These are phyloP conservation scores for Guyanaporus albipodus DNA, from an alignment of 768 basidiomycete species.

Conservation along the genomic window DNA sequence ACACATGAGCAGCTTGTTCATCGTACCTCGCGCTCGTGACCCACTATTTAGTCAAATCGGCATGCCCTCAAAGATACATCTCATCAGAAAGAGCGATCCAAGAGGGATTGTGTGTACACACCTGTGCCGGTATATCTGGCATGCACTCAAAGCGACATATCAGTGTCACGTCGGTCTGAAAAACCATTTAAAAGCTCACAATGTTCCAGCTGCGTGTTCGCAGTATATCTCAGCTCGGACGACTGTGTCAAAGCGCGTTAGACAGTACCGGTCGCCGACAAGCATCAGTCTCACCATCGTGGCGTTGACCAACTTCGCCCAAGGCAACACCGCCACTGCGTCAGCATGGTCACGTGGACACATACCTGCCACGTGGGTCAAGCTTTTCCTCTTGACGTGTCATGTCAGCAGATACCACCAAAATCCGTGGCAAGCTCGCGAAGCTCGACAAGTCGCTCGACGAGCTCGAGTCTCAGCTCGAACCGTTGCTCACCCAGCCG, in stretches of 20 bases:
- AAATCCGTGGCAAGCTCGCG: conserved; percentile 40
- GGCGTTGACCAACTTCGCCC: conserved; percentile 5
- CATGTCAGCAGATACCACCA: conserved; percentile 37
- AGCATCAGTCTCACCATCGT: conserved; percentile 17
- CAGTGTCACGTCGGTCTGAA: neutral
- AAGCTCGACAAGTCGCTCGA: conserved; percentile 57
- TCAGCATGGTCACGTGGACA: conserved; percentile 9
- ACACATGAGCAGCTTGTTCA: conserved; percentile 11
- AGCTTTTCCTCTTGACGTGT: neutral
- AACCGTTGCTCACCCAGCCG: conserved; percentile 62
- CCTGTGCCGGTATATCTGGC: conserved; percentile 95
- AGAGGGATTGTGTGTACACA: conserved; percentile 36
- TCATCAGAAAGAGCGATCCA: conserved; percentile 7
- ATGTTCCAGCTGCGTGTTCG: conserved; percentile 94
- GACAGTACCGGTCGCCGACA: neutral
- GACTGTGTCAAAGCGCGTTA: conserved; percentile 45
- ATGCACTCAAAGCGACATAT: conserved; percentile 59
- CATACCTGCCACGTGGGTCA: neutral
- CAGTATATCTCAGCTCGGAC: conserved; percentile 91
- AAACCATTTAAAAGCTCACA: conserved; percentile 46
- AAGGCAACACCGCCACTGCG: conserved; percentile 9
- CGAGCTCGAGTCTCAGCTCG: conserved; percentile 62
- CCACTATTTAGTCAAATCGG: conserved; percentile 94
- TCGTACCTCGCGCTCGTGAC: conserved; percentile 27
- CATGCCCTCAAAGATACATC: conserved; percentile 62